Evolutionary conservation across 106 monocot species (phyloP).

Genomic region (Platanthera guangdongensis): DNA sequence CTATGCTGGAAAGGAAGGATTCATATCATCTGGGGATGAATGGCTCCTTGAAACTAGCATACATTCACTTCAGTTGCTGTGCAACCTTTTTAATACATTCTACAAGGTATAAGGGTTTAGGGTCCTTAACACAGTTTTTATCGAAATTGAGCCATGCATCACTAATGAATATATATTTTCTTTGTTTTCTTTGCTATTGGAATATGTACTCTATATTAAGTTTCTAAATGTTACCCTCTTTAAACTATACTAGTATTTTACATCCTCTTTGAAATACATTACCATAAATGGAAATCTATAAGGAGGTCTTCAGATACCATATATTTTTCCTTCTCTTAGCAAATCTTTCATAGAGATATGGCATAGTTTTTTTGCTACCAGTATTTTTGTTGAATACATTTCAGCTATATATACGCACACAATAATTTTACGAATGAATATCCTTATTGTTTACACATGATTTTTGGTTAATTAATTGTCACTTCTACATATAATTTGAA

Average conservation of each 20-base stretch:
- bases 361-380: not conserved
- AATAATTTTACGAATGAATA: not conserved
- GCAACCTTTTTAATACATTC: constrained; percentile 97
- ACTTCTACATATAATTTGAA: not conserved
- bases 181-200: constrained; percentile 3
- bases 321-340: no score
- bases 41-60: constrained; percentile 96
- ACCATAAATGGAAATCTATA: not conserved
- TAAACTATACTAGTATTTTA: not conserved
- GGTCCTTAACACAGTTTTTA: not conserved
- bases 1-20: constrained; percentile 73
- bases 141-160: not conserved
- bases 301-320: not conserved
- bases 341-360: not conserved
- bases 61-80: constrained; percentile 92
- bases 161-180: constrained; percentile 4
- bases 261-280: not conserved
- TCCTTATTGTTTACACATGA: not conserved
- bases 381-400: not conserved
- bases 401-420: not conserved
- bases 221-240: not conserved
- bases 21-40: constrained; percentile 66
- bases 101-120: constrained; percentile 51
- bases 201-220: not conserved
- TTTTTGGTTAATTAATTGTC: not conserved